Percentiles rank a stretch among this genome's conserved stretches.
Evolutionary conservation across 1,284 basidiomycete species (phyloP).

Genomic region (Phellopilus nigrolimitatus): DNA sequence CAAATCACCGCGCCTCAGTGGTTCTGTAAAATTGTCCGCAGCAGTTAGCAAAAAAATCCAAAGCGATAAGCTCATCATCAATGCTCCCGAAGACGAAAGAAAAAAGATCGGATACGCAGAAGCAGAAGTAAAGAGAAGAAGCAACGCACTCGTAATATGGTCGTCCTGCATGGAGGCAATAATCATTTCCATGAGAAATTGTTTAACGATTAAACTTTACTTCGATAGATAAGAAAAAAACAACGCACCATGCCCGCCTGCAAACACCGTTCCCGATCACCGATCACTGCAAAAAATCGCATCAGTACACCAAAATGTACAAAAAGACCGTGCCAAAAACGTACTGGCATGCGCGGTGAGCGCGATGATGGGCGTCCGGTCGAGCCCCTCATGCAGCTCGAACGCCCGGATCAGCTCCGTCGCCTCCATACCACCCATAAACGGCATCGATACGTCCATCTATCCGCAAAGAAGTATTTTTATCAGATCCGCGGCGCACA

Average conservation of each 20-base stretch:
- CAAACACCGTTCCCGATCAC: conserved; percentile 89
- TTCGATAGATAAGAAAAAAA: not conserved
- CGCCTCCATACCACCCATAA: conserved; percentile 93
- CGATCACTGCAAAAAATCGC: conserved; percentile 67
- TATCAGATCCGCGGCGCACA: not conserved
- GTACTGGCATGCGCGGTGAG: conserved; percentile 87
- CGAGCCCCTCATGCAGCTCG: conserved; percentile 71
- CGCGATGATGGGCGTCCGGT: conserved; percentile 90
- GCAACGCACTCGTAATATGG: conserved; percentile 66
- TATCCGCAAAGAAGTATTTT: conserved; percentile 29
- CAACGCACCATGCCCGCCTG: conserved; percentile 77
- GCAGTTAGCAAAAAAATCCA: conserved; percentile 61
- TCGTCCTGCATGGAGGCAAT: conserved; percentile 47
- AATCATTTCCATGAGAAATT: not conserved
- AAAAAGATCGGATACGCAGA: too few relatives aligned
- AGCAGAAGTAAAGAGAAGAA: too few relatives aligned
- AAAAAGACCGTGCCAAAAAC: conserved; percentile 30
- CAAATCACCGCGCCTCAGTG: too few relatives aligned
- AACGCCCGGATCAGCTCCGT: conserved; percentile 78
- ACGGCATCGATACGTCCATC: conserved; percentile 99
- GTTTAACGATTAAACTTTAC: not conserved
- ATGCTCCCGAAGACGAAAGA: too few relatives aligned
- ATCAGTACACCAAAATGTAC: not conserved
- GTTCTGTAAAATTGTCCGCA: conserved; percentile 52
- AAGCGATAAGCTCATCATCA: too few relatives aligned